Evolutionary conservation across 768 basidiomycete species (phyloP), one percentile per base, ranked within the genome.

Genomic region (Boletus tomentosulus): DNA sequence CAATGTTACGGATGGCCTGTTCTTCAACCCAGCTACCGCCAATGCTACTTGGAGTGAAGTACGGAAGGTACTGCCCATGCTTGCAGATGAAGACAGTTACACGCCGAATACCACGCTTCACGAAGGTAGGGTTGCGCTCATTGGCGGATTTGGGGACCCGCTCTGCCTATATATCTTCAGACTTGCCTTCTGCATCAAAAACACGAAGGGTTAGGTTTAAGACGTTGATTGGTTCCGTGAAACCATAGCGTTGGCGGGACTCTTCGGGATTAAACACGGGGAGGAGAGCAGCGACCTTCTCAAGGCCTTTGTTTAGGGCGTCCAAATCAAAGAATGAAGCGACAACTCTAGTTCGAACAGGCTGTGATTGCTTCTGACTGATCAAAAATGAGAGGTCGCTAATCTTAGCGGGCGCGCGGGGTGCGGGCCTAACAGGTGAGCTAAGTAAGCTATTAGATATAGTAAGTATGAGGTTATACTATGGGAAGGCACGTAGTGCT

Each of bases 381-480:
- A 98, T 92, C 72, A 98, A 79, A 71, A 93, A 98, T 43, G 88
- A 92, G 59, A 99, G 76, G 68, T 99, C 97, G 63, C 93, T 96
- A n/a, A n/a, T n/a, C n/a, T n/a, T n/a, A n/a, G n/a, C n/a, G n/a
- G n/a, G n/a, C n/a, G n/a, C n/a, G n/a, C n/a, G n/a, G n/a, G n/a
- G n/a, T n/a, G n/a, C n/a, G n/a, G n/a, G n/a, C n/a, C n/a, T n/a
- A n/a, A n/a, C n/a, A n/a, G n/a, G n/a, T n/a, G n/a, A n/a, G n/a
- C n/a, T n/a, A n/a, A n/a, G n/a, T n/a, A n/a, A n/a, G n/a, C n/a
- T n/a, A n/a, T n/a, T n/a, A n/a, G n/a, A n/a, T n/a, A n/a, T n/a
- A n/a, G n/a, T n/a, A n/a, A n/a, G n/a, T n/a, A n/a, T n/a, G n/a
- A n/a, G n/a, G n/a, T n/a, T n/a, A n/a, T n/a, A n/a, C n/a, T n/a